A percentile compares a stretch with the other conserved stretches of the same genome.
Conservation (phyloP, 2,329 filamentous ascomycete species). For the Alternaria hordeiaustralica region DNA sequence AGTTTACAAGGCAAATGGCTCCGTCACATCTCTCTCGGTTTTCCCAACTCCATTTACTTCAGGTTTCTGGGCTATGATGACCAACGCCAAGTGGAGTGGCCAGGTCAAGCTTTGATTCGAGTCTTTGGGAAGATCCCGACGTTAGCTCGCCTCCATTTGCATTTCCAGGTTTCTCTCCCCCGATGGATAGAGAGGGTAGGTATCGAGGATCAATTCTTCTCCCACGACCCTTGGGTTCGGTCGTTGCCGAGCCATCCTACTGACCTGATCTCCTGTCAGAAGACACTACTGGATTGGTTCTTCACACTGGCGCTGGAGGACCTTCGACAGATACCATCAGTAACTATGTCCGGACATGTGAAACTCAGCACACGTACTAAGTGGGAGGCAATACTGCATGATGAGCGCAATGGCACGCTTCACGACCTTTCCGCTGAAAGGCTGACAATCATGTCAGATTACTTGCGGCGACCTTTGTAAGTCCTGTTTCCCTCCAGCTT, state of each 20-base stretch:
- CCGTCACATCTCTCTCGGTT: neutral
- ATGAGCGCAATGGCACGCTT: neutral
- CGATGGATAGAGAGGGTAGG: too few species aligned
- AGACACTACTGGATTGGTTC: neutral
- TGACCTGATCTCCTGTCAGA: neutral
- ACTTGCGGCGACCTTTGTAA: neutral
- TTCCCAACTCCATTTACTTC: neutral
- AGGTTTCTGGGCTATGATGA: neutral
- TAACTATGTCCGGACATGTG: neutral
- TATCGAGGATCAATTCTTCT: neutral
- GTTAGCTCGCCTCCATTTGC: neutral
- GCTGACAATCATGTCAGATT: neutral
- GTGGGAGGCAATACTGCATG: neutral
- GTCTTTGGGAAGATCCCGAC: neutral
- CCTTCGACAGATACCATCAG: neutral
- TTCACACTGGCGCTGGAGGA: neutral
- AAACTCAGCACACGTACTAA: neutral
- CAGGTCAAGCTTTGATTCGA: neutral
- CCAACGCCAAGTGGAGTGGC: neutral
- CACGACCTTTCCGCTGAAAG: neutral
- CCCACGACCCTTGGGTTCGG: neutral
- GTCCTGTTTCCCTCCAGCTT: neutral
- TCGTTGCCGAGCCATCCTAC: neutral
- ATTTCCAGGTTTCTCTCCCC: neutral
- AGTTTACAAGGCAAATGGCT: neutral